Evolutionary conservation across 345 rosid species (phyloP), one percentile per base, ranked within the genome.

Genomic region (Eucalyptus sp.): DNA sequence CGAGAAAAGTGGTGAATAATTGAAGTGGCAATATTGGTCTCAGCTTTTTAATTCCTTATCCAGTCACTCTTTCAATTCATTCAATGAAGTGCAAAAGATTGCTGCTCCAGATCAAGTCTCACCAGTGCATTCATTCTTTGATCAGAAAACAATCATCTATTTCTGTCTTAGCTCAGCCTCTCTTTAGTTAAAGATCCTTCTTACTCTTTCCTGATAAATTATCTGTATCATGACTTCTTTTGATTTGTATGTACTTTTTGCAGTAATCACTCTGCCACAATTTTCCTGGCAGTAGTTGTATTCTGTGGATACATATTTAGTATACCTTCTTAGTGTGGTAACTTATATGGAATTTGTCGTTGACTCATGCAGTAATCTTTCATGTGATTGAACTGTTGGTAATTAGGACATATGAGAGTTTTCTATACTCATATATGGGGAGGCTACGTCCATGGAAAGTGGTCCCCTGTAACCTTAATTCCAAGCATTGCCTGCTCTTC

Each of bases 1-100:
- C 8, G 92, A 94, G 88, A 51, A 90, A 54, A 71, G 90, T 10
- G 50, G 91, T 31, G 94, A 95, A 49, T 92, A 90, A 91, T 90
- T 25, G 12, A 60, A 27, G 68, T 27, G 50, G 86, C n/a, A 54
- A 88, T 81, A 29, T 87, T 24, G 13, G 43, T 86, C 87, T 52
- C 87, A 24, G 62, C 62, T 86, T 86, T 58, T 58, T 64, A 31
- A 17, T 25, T 54, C 41, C 88, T 60, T 49, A 27, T 58, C 50
- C 58, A 60, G 33, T 29, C 31, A 17, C 88, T 44, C 48, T 11
- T 37, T 37, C 48, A 37, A 41, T 20, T 43, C 48, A 76, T 87
- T 37, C 83, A 20, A 37, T 20, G 48, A 20, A 41, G 83, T 76
- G 48, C 15, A 20, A 37, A 37, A 76, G 24, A 76, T 41, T 76